A percentile compares a stretch with the other conserved stretches of the same genome.
Evolutionary conservation across 306 rosid genomes (phyloP).

Genomic region (Cicer judaicum): DNA sequence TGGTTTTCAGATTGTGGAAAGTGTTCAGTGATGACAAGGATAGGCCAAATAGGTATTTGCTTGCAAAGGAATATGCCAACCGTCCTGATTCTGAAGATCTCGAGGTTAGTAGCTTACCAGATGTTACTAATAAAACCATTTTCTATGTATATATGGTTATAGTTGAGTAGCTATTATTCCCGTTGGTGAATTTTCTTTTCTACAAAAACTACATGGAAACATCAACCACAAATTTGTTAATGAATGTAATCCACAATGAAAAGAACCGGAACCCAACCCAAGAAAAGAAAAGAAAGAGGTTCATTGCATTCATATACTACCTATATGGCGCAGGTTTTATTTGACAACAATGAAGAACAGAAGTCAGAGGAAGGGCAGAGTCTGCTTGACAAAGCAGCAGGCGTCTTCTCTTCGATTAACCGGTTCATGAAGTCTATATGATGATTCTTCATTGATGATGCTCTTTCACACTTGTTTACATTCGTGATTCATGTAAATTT

Average conservation of each 20-base stretch:
- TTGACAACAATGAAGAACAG: conserved; percentile 59
- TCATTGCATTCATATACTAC: conserved; percentile 27
- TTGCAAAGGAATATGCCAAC: conserved; percentile 75
- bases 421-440: conserved; percentile 84
- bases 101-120: conserved; percentile 64
- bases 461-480: conserved; percentile 1
- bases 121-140: conserved; percentile 22
- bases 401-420: conserved; percentile 79
- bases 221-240: conserved; percentile 8
- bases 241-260: background rate
- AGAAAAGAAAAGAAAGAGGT: background rate
- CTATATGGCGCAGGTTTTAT: conserved; percentile 65
- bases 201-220: background rate
- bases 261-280: conserved; percentile 8
- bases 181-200: background rate
- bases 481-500: conserved; percentile 22
- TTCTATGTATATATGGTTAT: conserved; percentile 3
- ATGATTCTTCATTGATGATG: conserved; percentile 42
- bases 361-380: conserved; percentile 65
- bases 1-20: conserved; percentile 76
- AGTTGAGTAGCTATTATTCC: background rate
- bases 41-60: conserved; percentile 82
- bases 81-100: conserved; percentile 90
- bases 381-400: conserved; percentile 75
- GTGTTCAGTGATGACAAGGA: conserved; percentile 93